phyloP scores from a whole-genome alignment of 2,329 filamentous ascomycete species.

The Botrytis pseudocinerea region DNA sequence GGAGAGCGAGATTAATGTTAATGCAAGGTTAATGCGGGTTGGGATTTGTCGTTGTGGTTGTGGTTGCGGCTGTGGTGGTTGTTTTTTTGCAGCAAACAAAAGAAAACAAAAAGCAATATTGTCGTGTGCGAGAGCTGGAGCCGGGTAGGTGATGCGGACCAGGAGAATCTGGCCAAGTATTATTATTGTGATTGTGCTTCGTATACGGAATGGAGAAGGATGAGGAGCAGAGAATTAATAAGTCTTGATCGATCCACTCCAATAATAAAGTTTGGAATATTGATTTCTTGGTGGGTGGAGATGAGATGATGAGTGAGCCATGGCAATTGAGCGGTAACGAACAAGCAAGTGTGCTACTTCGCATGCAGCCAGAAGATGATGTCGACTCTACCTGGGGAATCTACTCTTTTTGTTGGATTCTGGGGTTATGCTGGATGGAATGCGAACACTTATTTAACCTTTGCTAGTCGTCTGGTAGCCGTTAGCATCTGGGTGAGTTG shows the following conservation, averaged over 20 bases:
- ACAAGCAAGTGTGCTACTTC: too few species aligned
- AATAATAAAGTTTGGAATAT: neutral
- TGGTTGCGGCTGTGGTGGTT: too few species aligned
- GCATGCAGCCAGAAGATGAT: too few species aligned
- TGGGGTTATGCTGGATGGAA: neutral
- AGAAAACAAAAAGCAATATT: neutral
- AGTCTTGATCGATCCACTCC: neutral
- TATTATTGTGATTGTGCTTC: neutral
- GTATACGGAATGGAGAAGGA: neutral
- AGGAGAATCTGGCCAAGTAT: neutral
- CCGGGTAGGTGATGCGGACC: neutral
- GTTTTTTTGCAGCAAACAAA: neutral
- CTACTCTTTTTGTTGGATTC: neutral
- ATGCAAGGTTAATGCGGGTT: neutral
- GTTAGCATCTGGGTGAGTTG: neutral
- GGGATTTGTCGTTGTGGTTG: neutral
- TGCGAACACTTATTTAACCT: neutral
- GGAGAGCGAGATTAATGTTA: neutral
- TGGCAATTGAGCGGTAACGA: neutral
- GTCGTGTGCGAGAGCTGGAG: neutral
- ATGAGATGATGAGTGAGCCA: neutral
- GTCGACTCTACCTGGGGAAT: neutral
- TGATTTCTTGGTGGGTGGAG: constrained; percentile 11
- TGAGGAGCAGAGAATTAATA: neutral
- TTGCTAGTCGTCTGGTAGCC: neutral